phyloP scores from a whole-genome alignment of 2,329 filamentous ascomycete species.

The Calonectria multiphialidica region DNA sequence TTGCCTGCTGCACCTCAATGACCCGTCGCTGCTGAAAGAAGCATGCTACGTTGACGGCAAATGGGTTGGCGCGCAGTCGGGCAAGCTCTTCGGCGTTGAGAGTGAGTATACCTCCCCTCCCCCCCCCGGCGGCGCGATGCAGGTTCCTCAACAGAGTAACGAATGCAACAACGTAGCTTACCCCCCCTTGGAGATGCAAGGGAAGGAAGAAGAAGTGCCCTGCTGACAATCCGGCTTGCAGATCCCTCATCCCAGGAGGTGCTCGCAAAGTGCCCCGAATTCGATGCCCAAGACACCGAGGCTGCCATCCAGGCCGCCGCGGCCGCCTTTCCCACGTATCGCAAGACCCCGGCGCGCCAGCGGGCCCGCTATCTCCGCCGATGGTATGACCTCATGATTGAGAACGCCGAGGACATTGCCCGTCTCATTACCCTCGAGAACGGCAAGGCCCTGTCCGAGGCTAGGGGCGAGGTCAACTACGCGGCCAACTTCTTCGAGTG shows the following conservation, averaged over 20 bases:
- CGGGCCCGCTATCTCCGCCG: slow-evolving; percentile 70
- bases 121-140: slow-evolving; percentile 15
- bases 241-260: slow-evolving; percentile 79
- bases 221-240: slow-evolving; percentile 41
- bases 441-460: slow-evolving; percentile 75
- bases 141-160: background rate
- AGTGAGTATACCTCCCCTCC: no score
- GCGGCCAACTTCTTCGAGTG: slow-evolving; percentile 73
- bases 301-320: slow-evolving; percentile 77
- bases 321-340: slow-evolving; percentile 68
- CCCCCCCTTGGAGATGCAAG: background rate
- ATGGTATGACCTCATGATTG: slow-evolving; percentile 76
- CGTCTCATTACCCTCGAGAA: slow-evolving; percentile 79
- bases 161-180: slow-evolving; percentile 2
- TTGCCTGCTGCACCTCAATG: slow-evolving; percentile 62
- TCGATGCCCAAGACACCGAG: slow-evolving; percentile 75
- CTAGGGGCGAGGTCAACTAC: slow-evolving; percentile 68
- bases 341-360: slow-evolving; percentile 70
- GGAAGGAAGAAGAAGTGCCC: background rate
- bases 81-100: slow-evolving; percentile 79
- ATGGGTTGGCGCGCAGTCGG: slow-evolving; percentile 79
- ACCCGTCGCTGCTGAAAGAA: slow-evolving; percentile 75
- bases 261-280: slow-evolving; percentile 80
- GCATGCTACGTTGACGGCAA: slow-evolving; percentile 81
- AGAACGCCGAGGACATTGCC: slow-evolving; percentile 75